Conservation (phyloP, 257 asterid genomes). For the Plantago major region DNA sequence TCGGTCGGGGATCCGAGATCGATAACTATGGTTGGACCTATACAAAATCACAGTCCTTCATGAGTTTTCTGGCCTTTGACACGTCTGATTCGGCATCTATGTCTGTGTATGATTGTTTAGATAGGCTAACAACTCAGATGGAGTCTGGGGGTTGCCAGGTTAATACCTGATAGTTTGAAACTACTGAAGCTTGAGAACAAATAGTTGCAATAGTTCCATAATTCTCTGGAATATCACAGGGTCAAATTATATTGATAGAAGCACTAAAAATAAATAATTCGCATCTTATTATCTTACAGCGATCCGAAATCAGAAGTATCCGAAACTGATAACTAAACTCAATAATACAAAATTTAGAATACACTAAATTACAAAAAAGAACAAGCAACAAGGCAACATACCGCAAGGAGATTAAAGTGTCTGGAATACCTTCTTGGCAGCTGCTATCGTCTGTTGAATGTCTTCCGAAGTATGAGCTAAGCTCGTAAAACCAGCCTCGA, state of each 20-base stretch:
- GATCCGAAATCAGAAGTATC: slow-evolving; percentile 21
- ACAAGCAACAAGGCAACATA: slow-evolving; percentile 21
- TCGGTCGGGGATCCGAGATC: no score
- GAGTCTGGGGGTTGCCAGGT: slow-evolving; percentile 11
- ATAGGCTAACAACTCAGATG: slow-evolving; percentile 21
- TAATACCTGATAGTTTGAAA: slow-evolving; percentile 4
- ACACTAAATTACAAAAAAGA: slow-evolving; percentile 21
- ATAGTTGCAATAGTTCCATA: background rate
- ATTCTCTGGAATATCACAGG: no score
- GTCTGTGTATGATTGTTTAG: slow-evolving; percentile 14
- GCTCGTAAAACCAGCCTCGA: slow-evolving; percentile 97
- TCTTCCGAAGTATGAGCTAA: slow-evolving; percentile 79
- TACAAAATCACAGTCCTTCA: no score
- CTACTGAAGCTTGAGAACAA: background rate
- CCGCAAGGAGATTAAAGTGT: slow-evolving; percentile 27
- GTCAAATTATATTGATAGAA: background rate
- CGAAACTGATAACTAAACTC: slow-evolving; percentile 20
- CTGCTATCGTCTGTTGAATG: slow-evolving; percentile 71
- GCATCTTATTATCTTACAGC: background rate
- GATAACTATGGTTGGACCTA: no score
- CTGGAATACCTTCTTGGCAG: slow-evolving; percentile 80
- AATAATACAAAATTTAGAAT: slow-evolving; percentile 19
- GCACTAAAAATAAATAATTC: background rate
- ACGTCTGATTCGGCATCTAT: slow-evolving; percentile 3
- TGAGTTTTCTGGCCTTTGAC: no score